Evolutionary conservation across 352 stramenopile species (phyloP).

Genomic region (Pythium chondricola): DNA sequence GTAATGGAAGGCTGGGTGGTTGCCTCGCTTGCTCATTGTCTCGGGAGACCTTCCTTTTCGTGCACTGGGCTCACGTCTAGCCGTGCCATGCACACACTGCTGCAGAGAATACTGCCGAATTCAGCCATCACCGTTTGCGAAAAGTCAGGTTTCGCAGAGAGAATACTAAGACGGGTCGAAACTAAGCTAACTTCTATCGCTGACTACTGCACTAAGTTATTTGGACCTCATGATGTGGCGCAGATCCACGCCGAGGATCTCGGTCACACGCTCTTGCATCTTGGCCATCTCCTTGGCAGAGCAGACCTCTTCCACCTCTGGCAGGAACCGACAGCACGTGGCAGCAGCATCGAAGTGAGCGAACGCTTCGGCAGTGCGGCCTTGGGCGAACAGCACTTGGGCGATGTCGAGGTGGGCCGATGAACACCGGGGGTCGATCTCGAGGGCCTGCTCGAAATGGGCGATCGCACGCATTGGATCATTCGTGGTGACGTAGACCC

Average conservation of each 20-base stretch:
- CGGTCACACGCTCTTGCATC: conserved; percentile 80
- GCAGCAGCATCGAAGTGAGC: conserved; percentile 66
- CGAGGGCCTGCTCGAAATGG: conserved; percentile 75
- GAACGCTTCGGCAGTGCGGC: conserved; percentile 60
- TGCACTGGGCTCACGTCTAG: no score
- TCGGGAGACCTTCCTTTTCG: no score
- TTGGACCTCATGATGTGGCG: conserved; percentile 82
- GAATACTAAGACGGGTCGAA: no score
- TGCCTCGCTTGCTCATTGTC: conserved; percentile 30
- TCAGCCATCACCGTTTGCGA: no score
- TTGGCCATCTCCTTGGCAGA: conserved; percentile 70
- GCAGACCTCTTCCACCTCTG: conserved; percentile 79
- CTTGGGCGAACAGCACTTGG: conserved; percentile 81
- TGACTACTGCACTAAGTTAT: conserved; percentile 27
- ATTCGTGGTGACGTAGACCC: conserved; percentile 80
- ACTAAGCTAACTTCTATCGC: no score
- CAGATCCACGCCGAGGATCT: conserved; percentile 80
- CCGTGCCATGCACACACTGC: no score
- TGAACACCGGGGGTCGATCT: conserved; percentile 68
- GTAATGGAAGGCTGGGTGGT: conserved; percentile 71
- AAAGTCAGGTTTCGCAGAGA: no score
- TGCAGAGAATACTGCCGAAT: not conserved
- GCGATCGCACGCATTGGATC: conserved; percentile 72
- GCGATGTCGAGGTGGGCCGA: conserved; percentile 81
- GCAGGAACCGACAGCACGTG: conserved; percentile 73